phyloP scores from a whole-genome alignment of 2,329 filamentous ascomycete genomes.

The Stemphylium beticola region DNA sequence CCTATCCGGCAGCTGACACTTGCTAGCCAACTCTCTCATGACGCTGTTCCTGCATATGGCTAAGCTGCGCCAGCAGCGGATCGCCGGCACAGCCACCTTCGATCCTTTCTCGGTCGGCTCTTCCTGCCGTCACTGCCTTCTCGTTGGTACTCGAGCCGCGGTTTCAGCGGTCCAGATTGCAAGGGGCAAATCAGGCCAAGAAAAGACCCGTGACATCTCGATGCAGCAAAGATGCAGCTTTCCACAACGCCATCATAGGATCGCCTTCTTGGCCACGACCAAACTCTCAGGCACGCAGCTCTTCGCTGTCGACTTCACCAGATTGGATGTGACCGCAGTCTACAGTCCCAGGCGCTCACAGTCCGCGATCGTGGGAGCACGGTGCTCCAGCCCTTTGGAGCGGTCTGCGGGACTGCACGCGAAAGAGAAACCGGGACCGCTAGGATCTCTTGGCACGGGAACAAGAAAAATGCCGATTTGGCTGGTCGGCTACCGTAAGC shows the following conservation, averaged over 20 bases:
- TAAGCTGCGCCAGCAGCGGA: slow-evolving; percentile 2
- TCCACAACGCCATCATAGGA: background rate
- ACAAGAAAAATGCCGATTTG: slow-evolving; percentile 4
- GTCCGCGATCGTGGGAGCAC: background rate
- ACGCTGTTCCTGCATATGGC: slow-evolving; percentile 8
- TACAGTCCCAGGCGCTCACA: no score
- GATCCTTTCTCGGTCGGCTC: slow-evolving; percentile 5
- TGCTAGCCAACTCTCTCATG: background rate
- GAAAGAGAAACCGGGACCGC: slow-evolving; percentile 9
- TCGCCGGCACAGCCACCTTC: slow-evolving; percentile 9
- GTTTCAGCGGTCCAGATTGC: background rate
- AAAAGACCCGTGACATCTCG: background rate
- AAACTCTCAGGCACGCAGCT: background rate
- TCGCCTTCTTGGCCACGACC: slow-evolving; percentile 2
- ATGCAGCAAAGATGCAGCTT: background rate
- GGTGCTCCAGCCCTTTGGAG: background rate
- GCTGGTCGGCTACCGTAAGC: background rate
- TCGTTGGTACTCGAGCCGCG: background rate
- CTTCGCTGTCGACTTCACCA: no score
- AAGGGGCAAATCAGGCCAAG: background rate
- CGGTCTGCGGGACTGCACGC: background rate
- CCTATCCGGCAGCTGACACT: slow-evolving; percentile 1
- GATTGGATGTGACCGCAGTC: no score
- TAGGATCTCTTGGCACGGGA: slow-evolving; percentile 13
- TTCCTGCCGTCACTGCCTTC: background rate